Evolutionary conservation across 2,329 filamentous ascomycete genomes (phyloP).

Genomic region (Helotiales sp.): DNA sequence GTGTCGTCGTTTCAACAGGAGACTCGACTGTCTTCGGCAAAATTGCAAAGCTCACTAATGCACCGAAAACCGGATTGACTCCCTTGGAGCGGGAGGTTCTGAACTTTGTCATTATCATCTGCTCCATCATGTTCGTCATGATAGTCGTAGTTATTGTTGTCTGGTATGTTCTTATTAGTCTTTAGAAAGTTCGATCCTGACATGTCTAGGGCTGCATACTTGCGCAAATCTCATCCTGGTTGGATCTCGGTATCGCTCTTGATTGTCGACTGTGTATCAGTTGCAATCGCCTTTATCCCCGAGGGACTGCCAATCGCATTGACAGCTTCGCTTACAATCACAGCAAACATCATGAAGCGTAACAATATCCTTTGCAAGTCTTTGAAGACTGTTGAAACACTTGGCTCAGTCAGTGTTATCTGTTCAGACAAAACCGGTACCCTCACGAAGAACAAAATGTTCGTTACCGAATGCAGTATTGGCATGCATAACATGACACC

Average conservation of each 20-base stretch:
- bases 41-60: constrained; percentile 73
- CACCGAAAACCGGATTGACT: constrained; percentile 70
- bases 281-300: constrained; percentile 77
- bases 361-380: constrained; percentile 82
- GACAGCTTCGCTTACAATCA: constrained; percentile 74
- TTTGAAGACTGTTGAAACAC: constrained; percentile 77
- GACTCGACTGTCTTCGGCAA: constrained; percentile 77
- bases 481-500: constrained; percentile 52
- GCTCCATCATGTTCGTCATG: constrained; percentile 68
- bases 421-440: constrained; percentile 81
- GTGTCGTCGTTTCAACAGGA: constrained; percentile 73
- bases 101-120: constrained; percentile 74
- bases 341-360: constrained; percentile 76
- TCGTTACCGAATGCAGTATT: constrained; percentile 70
- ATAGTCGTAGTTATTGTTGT: constrained; percentile 68
- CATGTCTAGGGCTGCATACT: constrained; percentile 59
- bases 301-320: constrained; percentile 75
- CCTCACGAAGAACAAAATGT: constrained; percentile 74
- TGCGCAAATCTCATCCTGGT: constrained; percentile 67
- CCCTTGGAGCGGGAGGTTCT: constrained; percentile 74
- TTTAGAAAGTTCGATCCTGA: constrained; percentile 15
- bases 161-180: constrained; percentile 56
- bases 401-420: constrained; percentile 74
- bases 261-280: constrained; percentile 74
- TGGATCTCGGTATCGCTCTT: constrained; percentile 76